Evolutionary conservation across 2,329 filamentous ascomycete species (phyloP).

Genomic region (Cordyceps javanica): DNA sequence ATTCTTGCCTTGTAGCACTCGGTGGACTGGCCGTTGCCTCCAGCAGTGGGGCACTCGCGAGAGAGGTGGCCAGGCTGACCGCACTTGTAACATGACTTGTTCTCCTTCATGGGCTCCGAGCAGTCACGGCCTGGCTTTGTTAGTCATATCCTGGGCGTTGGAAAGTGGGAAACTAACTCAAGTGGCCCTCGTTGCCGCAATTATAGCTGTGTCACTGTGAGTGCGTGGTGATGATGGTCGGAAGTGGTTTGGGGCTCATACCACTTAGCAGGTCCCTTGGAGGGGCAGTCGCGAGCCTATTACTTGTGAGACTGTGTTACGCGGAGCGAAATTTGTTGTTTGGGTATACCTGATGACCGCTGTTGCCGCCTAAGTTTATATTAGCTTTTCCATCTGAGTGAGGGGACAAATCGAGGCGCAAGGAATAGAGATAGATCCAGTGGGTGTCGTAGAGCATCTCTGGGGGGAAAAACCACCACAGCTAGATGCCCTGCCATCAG

Average conservation of each 20-base stretch:
- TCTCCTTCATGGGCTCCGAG: slow-evolving; percentile 82
- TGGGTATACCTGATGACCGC: slow-evolving; percentile 19
- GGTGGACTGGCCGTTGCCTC: slow-evolving; percentile 43
- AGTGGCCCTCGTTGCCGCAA: slow-evolving; percentile 71
- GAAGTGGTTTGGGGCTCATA: slow-evolving; percentile 36
- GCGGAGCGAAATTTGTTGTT: neutral
- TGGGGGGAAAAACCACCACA: no score
- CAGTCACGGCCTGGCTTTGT: slow-evolving; percentile 72
- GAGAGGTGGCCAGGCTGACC: slow-evolving; percentile 85
- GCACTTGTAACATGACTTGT: slow-evolving; percentile 70
- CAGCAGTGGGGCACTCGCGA: slow-evolving; percentile 67
- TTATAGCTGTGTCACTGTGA: slow-evolving; percentile 59
- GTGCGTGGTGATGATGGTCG: slow-evolving; percentile 11
- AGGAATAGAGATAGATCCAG: neutral
- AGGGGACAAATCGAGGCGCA: neutral
- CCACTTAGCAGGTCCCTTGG: slow-evolving; percentile 77
- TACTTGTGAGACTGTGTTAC: slow-evolving; percentile 17
- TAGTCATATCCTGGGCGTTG: slow-evolving; percentile 13
- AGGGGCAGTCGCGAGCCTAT: slow-evolving; percentile 79
- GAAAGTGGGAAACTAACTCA: slow-evolving; percentile 52
- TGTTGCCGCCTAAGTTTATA: slow-evolving; percentile 19
- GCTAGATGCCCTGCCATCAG: neutral
- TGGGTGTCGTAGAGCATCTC: no score
- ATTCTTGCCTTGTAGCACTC: slow-evolving; percentile 79
- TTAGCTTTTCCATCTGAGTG: neutral